A percentile compares a stretch with the other conserved stretches of the same genome.
phyloP scores from a whole-genome alignment of 805 yeast genomes.

The Blastobotrys muscicola region DNA sequence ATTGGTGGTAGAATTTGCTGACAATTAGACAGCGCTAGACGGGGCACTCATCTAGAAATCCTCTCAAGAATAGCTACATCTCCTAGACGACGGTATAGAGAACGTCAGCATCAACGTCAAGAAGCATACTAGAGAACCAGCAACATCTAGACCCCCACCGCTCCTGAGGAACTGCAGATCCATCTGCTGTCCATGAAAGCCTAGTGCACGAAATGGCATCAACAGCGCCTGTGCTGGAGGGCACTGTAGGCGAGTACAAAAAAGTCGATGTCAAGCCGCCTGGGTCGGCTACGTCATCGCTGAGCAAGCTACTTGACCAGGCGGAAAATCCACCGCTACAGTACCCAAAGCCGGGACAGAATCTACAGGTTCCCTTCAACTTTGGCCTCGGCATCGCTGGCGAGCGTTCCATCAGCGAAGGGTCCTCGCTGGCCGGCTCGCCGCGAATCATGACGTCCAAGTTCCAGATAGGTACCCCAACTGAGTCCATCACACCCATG shows the following conservation, averaged over 20 bases:
- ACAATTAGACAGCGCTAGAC: too few species aligned
- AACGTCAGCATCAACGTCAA: too few species aligned
- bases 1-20: background rate
- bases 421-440: background rate
- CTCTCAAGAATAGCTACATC: too few species aligned
- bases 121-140: too few species aligned
- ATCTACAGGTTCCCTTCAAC: background rate
- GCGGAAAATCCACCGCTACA: background rate
- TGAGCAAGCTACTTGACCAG: constrained; percentile 9
- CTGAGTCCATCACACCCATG: background rate
- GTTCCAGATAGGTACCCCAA: constrained; percentile 8
- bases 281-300: constrained; percentile 13
- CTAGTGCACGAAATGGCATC: background rate
- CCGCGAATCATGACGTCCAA: background rate
- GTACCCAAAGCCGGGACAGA: background rate
- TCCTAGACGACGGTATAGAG: too few species aligned
- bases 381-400: background rate
- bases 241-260: constrained; percentile 7
- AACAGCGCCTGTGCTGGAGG: constrained; percentile 1
- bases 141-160: too few species aligned
- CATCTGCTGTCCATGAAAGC: background rate
- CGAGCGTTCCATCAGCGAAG: background rate
- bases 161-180: too few species aligned
- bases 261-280: constrained; percentile 9
- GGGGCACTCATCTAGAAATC: too few species aligned